Evolutionary conservation across 768 basidiomycete species (phyloP).

Genomic region (Suillus subaureus): DNA sequence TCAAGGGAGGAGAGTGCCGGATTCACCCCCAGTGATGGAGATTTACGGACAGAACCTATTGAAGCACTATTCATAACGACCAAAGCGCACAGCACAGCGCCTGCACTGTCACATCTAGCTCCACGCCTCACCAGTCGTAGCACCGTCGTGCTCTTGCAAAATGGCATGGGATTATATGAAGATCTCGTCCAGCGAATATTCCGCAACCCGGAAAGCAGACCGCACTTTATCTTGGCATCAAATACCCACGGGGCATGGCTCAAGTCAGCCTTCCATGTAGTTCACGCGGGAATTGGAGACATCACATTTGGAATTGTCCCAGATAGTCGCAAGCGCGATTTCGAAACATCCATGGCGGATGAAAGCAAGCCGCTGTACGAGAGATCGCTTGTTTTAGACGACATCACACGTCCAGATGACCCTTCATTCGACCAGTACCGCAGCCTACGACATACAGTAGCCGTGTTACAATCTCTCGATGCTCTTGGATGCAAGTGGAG

Average conservation of each 20-base stretch:
- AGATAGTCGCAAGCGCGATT: conserved; percentile 63
- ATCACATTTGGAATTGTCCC: conserved; percentile 82
- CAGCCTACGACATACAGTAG: conserved; percentile 68
- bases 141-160: conserved; percentile 91
- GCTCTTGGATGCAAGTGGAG: conserved; percentile 64
- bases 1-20: conserved; percentile 17
- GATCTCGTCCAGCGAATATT: conserved; percentile 67
- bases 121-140: conserved; percentile 65
- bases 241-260: conserved; percentile 81
- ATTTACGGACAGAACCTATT: conserved; percentile 44
- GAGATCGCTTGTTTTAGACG: conserved; percentile 50
- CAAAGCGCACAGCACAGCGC: conserved; percentile 69
- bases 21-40: conserved; percentile 17
- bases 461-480: conserved; percentile 58
- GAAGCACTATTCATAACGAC: conserved; percentile 81
- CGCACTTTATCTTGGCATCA: conserved; percentile 82
- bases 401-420: conserved; percentile 47
- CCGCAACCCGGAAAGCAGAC: conserved; percentile 69
- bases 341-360: conserved; percentile 54
- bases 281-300: conserved; percentile 70
- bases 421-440: conserved; percentile 47
- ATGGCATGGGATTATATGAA: conserved; percentile 94
- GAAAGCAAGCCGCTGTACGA: conserved; percentile 35
- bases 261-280: conserved; percentile 52
- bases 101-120: conserved; percentile 57